Percentiles rank a stretch among this genome's conserved stretches.
phyloP scores from a whole-genome alignment of 257 asterid genomes.

The Solanum bulbocastanum region DNA sequence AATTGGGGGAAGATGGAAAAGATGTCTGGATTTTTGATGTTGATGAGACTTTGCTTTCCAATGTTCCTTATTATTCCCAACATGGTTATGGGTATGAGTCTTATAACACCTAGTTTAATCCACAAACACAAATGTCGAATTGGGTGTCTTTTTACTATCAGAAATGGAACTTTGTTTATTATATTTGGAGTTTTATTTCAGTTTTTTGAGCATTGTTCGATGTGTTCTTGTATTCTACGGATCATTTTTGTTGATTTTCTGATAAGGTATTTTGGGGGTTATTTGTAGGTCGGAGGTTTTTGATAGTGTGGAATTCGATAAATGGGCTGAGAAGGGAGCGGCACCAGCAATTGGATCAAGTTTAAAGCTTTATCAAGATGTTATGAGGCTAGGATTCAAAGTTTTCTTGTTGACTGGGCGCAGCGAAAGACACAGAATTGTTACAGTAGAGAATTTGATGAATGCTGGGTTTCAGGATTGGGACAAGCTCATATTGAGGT shows the following conservation, averaged over 20 bases:
- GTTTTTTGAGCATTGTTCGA: background rate
- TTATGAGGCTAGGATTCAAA: conserved; percentile 50
- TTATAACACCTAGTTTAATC: too few relatives aligned
- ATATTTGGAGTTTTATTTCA: background rate
- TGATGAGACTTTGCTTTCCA: conserved; percentile 82
- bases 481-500: conserved; percentile 80
- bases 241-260: background rate
- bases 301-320: conserved; percentile 43
- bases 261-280: background rate
- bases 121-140: background rate
- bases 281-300: conserved; percentile 60
- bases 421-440: conserved; percentile 42
- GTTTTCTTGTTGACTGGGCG: conserved; percentile 64
- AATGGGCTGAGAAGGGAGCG: conserved; percentile 73
- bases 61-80: conserved; percentile 66
- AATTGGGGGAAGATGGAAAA: conserved; percentile 41
- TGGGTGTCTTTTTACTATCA: background rate
- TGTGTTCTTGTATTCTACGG: conserved; percentile 16
- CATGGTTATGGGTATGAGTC: conserved; percentile 57
- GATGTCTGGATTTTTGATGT: conserved; percentile 74
- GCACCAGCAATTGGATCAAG: conserved; percentile 52
- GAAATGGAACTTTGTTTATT: background rate
- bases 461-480: conserved; percentile 60
- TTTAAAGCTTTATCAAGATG: conserved; percentile 60
- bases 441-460: conserved; percentile 54